A percentile compares a stretch with the other conserved stretches of the same genome.
phyloP scores from a whole-genome alignment of 139 green algal genomes.

The Haematococcus lacustris region DNA sequence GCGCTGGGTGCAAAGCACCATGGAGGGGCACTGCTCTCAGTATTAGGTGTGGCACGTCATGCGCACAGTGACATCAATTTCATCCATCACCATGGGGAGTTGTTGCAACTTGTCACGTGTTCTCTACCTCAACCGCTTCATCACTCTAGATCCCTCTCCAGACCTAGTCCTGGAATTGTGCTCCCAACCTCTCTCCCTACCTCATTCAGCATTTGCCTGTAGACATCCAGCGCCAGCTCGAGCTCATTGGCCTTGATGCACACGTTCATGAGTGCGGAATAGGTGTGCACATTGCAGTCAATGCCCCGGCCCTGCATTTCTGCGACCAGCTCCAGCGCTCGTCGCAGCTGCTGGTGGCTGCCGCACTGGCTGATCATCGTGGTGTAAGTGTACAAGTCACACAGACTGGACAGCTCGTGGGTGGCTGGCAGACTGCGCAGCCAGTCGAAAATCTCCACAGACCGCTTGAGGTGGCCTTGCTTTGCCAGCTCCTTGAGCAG shows the following conservation, averaged over 20 bases:
- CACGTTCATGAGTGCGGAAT: constrained; percentile 72
- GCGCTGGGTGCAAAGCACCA: too few relatives aligned
- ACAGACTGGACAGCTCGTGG: constrained; percentile 58
- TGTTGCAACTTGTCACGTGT: too few relatives aligned
- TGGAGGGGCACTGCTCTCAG: too few relatives aligned
- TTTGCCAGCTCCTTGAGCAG: constrained; percentile 82
- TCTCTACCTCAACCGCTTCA: too few relatives aligned
- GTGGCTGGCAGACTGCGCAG: constrained; percentile 45
- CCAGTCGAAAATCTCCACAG: constrained; percentile 80
- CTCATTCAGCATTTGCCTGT: constrained; percentile 60
- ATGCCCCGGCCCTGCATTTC: constrained; percentile 61
- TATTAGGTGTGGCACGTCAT: too few relatives aligned
- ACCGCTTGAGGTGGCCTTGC: constrained; percentile 38
- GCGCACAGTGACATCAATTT: too few relatives aligned
- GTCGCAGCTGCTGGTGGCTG: constrained; percentile 54
- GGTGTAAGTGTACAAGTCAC: constrained; percentile 86
- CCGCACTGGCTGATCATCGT: constrained; percentile 73
- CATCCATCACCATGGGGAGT: too few relatives aligned
- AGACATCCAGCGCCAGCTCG: constrained; percentile 59
- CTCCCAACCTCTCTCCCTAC: too few relatives aligned
- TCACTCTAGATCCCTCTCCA: too few relatives aligned
- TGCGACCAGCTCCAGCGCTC: constrained; percentile 62
- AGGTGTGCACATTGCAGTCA: constrained; percentile 66
- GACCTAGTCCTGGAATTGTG: too few relatives aligned
- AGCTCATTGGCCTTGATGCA: constrained; percentile 71